Evolutionary conservation across 2,329 filamentous ascomycete species (phyloP).

Genomic region (Calonectria hawksworthii): DNA sequence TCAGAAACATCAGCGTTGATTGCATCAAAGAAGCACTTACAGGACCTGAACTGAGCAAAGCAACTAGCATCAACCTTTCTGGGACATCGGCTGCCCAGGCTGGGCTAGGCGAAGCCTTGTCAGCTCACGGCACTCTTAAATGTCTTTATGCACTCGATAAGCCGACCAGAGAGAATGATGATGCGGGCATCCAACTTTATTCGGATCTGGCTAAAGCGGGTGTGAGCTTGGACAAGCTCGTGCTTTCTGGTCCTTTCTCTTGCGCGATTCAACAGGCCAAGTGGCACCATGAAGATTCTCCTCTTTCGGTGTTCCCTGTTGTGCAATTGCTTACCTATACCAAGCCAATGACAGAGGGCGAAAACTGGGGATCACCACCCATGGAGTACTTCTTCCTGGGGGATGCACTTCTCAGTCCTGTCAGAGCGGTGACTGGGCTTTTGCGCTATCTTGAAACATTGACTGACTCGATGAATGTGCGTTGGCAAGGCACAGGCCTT

Average conservation of each 20-base stretch:
- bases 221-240: slow-evolving; percentile 10
- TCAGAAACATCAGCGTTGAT: not conserved
- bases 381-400: slow-evolving; percentile 20
- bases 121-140: slow-evolving; percentile 4
- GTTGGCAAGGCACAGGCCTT: not conserved
- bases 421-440: slow-evolving; percentile 10
- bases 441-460: slow-evolving; percentile 25
- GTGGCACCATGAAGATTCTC: not conserved
- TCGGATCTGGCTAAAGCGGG: not conserved
- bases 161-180: not conserved
- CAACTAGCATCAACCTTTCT: not conserved
- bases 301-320: slow-evolving; percentile 2
- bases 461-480: not conserved
- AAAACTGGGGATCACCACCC: not conserved
- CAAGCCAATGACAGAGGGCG: not conserved
- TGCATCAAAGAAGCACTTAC: slow-evolving; percentile 1
- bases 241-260: slow-evolving; percentile 14
- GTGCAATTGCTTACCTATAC: slow-evolving; percentile 20
- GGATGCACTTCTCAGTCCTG: slow-evolving; percentile 12
- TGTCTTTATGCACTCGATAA: slow-evolving; percentile 12
- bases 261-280: not conserved
- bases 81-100: not conserved
- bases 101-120: slow-evolving; percentile 10
- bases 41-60: not conserved
- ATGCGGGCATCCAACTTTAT: not conserved